These are phyloP conservation scores for Thelonectria discophora DNA, from an alignment of 2,329 filamentous ascomycete species.

Conservation along the genomic window DNA sequence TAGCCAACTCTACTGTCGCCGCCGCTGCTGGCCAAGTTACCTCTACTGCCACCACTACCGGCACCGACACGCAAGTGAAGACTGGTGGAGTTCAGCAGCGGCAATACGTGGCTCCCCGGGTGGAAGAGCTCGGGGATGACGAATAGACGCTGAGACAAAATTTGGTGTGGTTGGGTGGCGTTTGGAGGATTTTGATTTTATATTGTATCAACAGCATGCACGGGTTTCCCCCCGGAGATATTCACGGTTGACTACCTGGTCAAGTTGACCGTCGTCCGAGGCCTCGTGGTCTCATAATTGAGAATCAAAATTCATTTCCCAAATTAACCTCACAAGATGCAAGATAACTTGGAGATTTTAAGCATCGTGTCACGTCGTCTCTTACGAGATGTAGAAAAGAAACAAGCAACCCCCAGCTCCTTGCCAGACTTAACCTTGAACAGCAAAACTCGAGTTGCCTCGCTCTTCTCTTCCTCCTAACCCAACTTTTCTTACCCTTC, in stretches of 20 bases:
- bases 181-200: constrained; percentile 34
- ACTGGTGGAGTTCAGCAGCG: constrained; percentile 54
- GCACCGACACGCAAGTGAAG: constrained; percentile 63
- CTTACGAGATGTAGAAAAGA: constrained; percentile 31
- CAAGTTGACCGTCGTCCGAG: too few species aligned
- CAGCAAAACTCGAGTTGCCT: constrained; percentile 41
- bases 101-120: constrained; percentile 60
- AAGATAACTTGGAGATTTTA: neutral
- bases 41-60: constrained; percentile 64
- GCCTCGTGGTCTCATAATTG: too few species aligned
- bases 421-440: constrained; percentile 28
- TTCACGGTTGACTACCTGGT: neutral
- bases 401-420: constrained; percentile 31
- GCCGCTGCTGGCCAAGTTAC: constrained; percentile 64
- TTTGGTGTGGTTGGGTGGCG: constrained; percentile 33
- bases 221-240: constrained; percentile 6
- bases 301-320: neutral
- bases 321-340: neutral
- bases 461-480: constrained; percentile 30
- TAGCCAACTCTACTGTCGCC: constrained; percentile 56
- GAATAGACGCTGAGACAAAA: constrained; percentile 47
- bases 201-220: constrained; percentile 32
- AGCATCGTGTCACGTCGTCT: constrained; percentile 17
- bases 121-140: constrained; percentile 62
- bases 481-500: constrained; percentile 15